Conservation (phyloP, 306 rosid genomes). For the Citrullus amarus region DNA sequence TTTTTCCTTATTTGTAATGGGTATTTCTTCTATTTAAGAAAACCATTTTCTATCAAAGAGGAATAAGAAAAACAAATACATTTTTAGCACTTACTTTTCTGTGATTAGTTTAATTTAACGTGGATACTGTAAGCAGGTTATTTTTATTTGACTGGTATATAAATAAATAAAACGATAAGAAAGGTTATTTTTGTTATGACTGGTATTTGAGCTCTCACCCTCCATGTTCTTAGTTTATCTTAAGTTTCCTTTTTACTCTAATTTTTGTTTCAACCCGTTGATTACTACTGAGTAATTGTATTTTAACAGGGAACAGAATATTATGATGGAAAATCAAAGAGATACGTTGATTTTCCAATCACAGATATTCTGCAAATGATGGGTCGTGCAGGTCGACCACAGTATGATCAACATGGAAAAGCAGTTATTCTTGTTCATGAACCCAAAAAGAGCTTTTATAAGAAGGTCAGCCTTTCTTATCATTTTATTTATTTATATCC, state of each 20-base stretch:
- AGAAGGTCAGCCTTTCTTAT: conserved; percentile 45
- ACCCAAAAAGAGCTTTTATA: conserved; percentile 95
- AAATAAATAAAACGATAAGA: too few species aligned
- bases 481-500: not conserved
- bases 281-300: conserved; percentile 7
- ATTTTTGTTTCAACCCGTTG: not conserved
- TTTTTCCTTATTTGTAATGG: too few species aligned
- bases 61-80: too few species aligned
- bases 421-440: conserved; percentile 99
- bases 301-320: conserved; percentile 74
- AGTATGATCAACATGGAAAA: conserved; percentile 95
- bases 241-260: not conserved
- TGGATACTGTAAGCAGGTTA: not conserved
- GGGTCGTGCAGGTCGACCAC: conserved; percentile 99
- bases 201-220: not conserved
- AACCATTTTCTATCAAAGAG: too few species aligned
- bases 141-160: not conserved
- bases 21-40: too few species aligned
- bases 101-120: not conserved
- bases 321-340: conserved; percentile 80
- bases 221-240: not conserved
- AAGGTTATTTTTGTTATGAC: not conserved
- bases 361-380: conserved; percentile 98
- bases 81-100: not conserved
- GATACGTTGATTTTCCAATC: conserved; percentile 94